Evolutionary conservation across 2,329 filamentous ascomycete genomes (phyloP).

Genomic region (Trichophyton rubrum): DNA sequence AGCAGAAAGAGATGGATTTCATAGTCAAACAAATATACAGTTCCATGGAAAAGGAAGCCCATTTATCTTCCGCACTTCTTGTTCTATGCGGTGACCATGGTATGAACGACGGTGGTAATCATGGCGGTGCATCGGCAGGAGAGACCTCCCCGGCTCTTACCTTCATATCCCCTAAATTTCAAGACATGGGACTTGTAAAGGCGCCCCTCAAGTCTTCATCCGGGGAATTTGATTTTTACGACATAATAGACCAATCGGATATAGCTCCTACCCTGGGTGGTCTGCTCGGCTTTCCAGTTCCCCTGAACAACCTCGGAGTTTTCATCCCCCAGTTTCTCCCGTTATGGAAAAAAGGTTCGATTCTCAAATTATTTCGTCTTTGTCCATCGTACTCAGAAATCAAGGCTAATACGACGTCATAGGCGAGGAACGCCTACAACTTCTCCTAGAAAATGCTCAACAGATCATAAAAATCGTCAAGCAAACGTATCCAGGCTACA

Average conservation of each 20-base stretch:
- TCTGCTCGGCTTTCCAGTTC: slow-evolving; percentile 73
- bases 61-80: slow-evolving; percentile 67
- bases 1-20: slow-evolving; percentile 85
- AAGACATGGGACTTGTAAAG: slow-evolving; percentile 36
- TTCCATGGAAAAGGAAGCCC: slow-evolving; percentile 56
- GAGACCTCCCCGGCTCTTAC: slow-evolving; percentile 89
- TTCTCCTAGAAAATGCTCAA: slow-evolving; percentile 64
- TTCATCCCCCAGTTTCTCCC: slow-evolving; percentile 67
- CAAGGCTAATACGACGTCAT: slow-evolving; percentile 4
- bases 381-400: neutral
- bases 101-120: slow-evolving; percentile 98
- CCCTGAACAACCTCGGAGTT: slow-evolving; percentile 79
- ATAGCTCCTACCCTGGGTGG: slow-evolving; percentile 80
- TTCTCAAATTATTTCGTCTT: neutral
- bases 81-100: slow-evolving; percentile 89
- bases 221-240: slow-evolving; percentile 73
- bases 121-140: slow-evolving; percentile 83
- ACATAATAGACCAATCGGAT: slow-evolving; percentile 81
- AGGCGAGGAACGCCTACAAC: slow-evolving; percentile 46
- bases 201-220: slow-evolving; percentile 46
- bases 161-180: slow-evolving; percentile 78
- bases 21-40: slow-evolving; percentile 65
- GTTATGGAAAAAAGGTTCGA: slow-evolving; percentile 57
- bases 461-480: slow-evolving; percentile 69
- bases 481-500: slow-evolving; percentile 51